Conservation (phyloP, 306 rosid species). For the Prunus mira region DNA sequence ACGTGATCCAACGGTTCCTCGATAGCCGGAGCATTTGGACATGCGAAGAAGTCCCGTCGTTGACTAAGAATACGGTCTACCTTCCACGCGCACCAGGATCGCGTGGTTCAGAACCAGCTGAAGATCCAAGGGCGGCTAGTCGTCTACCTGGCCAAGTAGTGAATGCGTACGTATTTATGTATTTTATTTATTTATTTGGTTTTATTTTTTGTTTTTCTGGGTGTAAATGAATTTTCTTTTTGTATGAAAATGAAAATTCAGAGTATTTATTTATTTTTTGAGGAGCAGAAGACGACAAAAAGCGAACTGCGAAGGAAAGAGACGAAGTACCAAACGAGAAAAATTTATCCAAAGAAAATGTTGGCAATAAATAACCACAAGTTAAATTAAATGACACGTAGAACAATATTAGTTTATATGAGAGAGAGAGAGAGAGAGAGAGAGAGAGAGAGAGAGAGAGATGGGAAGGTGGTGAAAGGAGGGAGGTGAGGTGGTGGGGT, state of each 20-base stretch:
- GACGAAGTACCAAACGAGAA: background rate
- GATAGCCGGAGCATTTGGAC: background rate
- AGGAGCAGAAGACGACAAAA: slow-evolving; percentile 27
- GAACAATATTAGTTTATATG: background rate
- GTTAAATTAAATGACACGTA: background rate
- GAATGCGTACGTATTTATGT: background rate
- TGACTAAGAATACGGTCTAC: background rate
- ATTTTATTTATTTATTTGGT: background rate
- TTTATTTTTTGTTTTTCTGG: background rate
- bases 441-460: background rate
- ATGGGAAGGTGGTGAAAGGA: slow-evolving; percentile 20
- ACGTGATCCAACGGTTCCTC: background rate
- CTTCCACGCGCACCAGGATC: background rate
- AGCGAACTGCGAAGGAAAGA: background rate
- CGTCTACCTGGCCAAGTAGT: background rate
- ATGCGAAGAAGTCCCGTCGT: background rate
- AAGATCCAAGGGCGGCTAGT: background rate
- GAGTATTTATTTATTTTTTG: background rate
- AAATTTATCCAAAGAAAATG: background rate
- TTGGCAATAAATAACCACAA: background rate
- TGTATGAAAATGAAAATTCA: too few species aligned
- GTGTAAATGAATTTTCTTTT: too few species aligned
- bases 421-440: slow-evolving; percentile 17
- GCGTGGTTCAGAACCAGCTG: background rate
- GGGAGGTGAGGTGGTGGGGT: slow-evolving; percentile 10